These are phyloP conservation scores for Peltaster fructicola DNA, from an alignment of 2,329 filamentous ascomycete genomes.

Conservation along the genomic window DNA sequence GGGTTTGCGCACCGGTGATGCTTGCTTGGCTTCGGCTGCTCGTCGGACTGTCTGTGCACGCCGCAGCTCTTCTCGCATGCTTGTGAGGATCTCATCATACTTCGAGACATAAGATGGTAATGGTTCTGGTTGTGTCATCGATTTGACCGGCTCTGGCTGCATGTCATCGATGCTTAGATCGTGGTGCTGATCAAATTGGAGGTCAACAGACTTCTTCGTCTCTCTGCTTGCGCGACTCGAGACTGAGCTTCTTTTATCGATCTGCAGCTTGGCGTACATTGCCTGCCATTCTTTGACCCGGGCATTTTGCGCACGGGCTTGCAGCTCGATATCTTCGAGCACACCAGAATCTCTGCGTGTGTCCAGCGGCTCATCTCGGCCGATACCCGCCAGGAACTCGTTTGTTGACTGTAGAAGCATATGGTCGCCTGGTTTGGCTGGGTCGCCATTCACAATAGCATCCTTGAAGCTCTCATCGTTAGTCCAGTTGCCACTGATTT, in stretches of 20 bases:
- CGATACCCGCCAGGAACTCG: background rate
- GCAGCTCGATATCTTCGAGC: conserved; percentile 51
- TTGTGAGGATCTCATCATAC: conserved; percentile 18
- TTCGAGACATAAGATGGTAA: too few relatives aligned
- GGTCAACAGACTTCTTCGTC: conserved; percentile 5
- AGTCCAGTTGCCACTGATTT: conserved; percentile 57
- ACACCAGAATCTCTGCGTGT: conserved; percentile 27
- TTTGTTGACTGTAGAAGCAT: conserved; percentile 36
- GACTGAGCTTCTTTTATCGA: too few relatives aligned
- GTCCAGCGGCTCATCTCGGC: background rate
- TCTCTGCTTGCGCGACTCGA: too few relatives aligned
- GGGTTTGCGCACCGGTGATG: conserved; percentile 3
- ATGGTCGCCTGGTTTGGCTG: conserved; percentile 36
- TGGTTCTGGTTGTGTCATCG: conserved; percentile 6
- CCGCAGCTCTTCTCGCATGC: conserved; percentile 19
- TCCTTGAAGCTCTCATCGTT: conserved; percentile 61
- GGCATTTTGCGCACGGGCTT: conserved; percentile 48
- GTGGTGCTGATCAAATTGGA: conserved; percentile 15
- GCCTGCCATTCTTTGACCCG: conserved; percentile 56
- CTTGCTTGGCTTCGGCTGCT: background rate
- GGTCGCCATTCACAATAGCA: conserved; percentile 50
- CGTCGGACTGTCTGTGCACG: conserved; percentile 2
- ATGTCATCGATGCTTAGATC: conserved; percentile 13
- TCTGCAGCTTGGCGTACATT: conserved; percentile 33
- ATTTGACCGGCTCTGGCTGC: conserved; percentile 3